phyloP scores from a whole-genome alignment of 352 stramenopile genomes.

The Globisporangium yorkense region DNA sequence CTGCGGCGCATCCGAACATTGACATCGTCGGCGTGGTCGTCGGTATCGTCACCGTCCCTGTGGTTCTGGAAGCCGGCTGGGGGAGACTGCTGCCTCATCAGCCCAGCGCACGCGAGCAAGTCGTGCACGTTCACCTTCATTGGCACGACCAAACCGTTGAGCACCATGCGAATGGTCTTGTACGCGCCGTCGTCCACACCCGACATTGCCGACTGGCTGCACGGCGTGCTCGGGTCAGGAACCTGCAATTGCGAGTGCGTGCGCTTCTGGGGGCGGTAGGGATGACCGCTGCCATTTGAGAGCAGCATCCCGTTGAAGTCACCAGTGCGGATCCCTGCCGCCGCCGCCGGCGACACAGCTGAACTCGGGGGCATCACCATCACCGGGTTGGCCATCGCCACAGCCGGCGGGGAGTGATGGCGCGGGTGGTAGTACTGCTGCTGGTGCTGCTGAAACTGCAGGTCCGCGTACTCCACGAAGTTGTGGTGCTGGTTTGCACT shows the following conservation, averaged over 20 bases:
- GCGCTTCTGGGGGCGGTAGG: constrained; percentile 2
- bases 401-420: neutral
- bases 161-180: constrained; percentile 59
- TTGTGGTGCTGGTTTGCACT: constrained; percentile 5
- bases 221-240: neutral
- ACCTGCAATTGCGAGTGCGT: constrained; percentile 1
- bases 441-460: neutral
- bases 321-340: neutral
- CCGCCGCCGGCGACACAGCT: neutral
- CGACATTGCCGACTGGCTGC: neutral
- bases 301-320: neutral
- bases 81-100: constrained; percentile 9
- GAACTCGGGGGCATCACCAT: neutral
- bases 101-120: constrained; percentile 36
- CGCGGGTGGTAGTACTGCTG: neutral
- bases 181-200: constrained; percentile 28
- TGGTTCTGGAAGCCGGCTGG: neutral
- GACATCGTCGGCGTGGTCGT: constrained; percentile 8
- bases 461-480: constrained; percentile 7
- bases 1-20: neutral
- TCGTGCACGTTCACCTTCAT: constrained; percentile 71
- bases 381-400: neutral
- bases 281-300: neutral
- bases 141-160: constrained; percentile 63
- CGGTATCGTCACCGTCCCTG: neutral